Conservation (phyloP, 2,329 filamentous ascomycete species). For the Pseudogymnoascus sp. region DNA sequence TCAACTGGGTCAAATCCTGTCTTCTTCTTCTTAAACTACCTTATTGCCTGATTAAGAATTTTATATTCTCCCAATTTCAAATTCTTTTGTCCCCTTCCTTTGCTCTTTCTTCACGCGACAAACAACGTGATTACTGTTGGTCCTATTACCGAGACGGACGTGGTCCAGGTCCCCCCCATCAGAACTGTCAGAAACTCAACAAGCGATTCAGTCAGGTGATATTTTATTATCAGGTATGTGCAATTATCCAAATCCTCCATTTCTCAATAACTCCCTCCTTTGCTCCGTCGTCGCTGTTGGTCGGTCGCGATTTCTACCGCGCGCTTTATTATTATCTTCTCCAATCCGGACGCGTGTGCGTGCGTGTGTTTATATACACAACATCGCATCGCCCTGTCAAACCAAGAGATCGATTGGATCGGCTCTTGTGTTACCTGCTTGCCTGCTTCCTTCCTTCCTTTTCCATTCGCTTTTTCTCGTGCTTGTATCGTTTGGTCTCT, state of each 20-base stretch:
- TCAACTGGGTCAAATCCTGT: background rate
- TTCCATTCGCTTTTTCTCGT: background rate
- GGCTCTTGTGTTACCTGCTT: background rate
- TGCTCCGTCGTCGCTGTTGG: background rate
- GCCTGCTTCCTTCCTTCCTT: background rate
- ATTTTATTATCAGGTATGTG: background rate
- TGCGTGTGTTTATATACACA: constrained; percentile 4
- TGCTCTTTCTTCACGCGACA: background rate
- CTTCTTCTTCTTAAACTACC: constrained; percentile 2
- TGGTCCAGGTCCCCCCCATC: constrained; percentile 1
- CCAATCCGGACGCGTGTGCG: constrained; percentile 1
- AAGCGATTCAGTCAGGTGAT: constrained; percentile 5
- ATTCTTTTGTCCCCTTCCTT: background rate
- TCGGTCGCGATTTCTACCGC: background rate
- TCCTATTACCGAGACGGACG: constrained; percentile 1
- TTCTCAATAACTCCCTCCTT: background rate
- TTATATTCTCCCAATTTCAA: background rate
- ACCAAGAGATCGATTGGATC: background rate
- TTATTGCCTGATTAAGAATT: constrained; percentile 7
- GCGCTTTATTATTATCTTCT: constrained; percentile 7
- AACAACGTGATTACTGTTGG: constrained; percentile 7
- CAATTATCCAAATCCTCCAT: background rate
- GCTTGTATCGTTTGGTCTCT: background rate
- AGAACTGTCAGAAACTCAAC: constrained; percentile 5
- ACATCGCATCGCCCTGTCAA: background rate